Base-by-base conservation (phyloP, 148 eudicot genomes). In the Rhododendron griersonianum region DNA sequence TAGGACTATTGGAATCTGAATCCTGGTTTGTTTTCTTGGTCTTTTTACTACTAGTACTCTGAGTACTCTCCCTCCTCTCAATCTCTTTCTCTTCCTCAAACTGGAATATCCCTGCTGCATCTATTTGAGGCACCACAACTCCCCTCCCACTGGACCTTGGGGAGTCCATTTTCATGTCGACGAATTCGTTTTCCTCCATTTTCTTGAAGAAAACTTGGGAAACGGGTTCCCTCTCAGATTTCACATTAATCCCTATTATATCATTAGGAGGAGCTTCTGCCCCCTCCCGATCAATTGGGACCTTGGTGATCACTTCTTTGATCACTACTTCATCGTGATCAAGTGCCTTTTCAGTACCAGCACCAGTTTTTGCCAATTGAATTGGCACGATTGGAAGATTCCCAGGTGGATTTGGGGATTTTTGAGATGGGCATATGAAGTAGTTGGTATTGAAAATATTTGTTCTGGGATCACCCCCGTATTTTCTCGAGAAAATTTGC, bases 111-210 rank as follows among this genome's bases (percentile, higher is more conserved):
- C 88, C 91, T 45, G 86, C 87, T 45, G 86, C 87, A 87, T 92
- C 94, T 67, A 89, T 84, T 81, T 89, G 94, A 86, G 94, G 90
- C 85, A 84, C 7, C 84, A 84, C 7, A 48, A 91, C 69, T 53
- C 95, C 94, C 90, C 81, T 89, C 61, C 86, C 87, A 80, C 65
- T 33, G 69, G 98, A 93, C 93, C 79, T 94, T 67, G 98, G 96
- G 55, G 95, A 94, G 81, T 95, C 99, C 91, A 93, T 45, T 91
- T 96, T 96, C 96, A 86, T 95, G 95, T 96, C 98, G 93, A 89
- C 97, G 84, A 93, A 95, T 92, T 96, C 94, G 87, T 91, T 90
- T 89, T 93, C 97, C 91, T 89, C 91, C 89, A 89, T 84, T 86
- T 94, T 96, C 90, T 95, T 96, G 96, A 96, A 96, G 95, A 92